Conservation (phyloP, 805 yeast species). For the Kuraishia capsulata region DNA sequence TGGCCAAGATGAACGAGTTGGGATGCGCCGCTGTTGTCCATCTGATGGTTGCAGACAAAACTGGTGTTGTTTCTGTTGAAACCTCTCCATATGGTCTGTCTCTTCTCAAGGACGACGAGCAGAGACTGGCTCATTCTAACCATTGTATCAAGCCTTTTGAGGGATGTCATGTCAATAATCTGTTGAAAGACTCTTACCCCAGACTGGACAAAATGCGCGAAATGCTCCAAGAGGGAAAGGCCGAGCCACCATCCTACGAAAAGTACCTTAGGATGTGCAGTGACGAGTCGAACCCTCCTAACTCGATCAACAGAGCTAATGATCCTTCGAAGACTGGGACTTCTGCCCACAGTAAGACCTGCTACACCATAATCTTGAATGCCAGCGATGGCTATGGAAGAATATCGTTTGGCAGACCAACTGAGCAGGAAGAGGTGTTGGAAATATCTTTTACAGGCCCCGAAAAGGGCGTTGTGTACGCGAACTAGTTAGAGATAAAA, state of each 20-base stretch:
- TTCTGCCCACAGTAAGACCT: conserved; percentile 2
- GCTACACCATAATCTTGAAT: conserved; percentile 5
- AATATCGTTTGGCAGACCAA: conserved; percentile 6
- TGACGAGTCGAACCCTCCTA: conserved; percentile 5
- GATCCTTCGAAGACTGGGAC: conserved; percentile 3
- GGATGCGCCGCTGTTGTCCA: conserved; percentile 6
- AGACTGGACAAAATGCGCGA: conserved; percentile 3
- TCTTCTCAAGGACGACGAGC: conserved; percentile 1
- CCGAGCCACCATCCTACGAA: neutral
- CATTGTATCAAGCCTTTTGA: conserved; percentile 5
- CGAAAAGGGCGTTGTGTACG: conserved; percentile 1
- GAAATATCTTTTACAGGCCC: neutral
- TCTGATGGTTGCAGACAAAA: conserved; percentile 5
- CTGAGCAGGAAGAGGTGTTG: neutral
- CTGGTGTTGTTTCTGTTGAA: conserved; percentile 6
- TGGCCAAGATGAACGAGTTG: conserved; percentile 3
- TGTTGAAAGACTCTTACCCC: conserved; percentile 1
- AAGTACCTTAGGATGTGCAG: conserved; percentile 2
- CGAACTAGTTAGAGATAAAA: too few relatives aligned
- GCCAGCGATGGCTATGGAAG: conserved; percentile 2
- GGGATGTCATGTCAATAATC: conserved; percentile 1
- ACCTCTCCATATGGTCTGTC: conserved; percentile 5
- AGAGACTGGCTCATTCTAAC: conserved; percentile 4
- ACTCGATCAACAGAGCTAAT: conserved; percentile 5
- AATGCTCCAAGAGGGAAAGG: neutral